These are phyloP conservation scores for Colletotrichum gloeosporioides DNA, from an alignment of 2,329 filamentous ascomycete genomes.

Conservation along the genomic window DNA sequence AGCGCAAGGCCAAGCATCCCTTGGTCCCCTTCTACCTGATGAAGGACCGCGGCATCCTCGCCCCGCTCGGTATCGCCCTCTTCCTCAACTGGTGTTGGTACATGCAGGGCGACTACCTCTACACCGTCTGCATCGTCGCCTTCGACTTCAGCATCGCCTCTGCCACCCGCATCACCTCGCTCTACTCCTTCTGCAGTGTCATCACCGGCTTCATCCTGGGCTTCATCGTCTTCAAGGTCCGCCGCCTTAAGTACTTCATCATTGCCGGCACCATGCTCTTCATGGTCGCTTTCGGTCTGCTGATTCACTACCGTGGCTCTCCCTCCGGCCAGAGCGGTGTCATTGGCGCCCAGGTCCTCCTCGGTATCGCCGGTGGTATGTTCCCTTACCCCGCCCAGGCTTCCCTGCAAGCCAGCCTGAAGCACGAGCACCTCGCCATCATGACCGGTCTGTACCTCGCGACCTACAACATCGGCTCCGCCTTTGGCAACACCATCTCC, in stretches of 20 bases:
- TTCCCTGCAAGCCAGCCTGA: slow-evolving; percentile 45
- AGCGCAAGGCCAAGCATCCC: slow-evolving; percentile 53
- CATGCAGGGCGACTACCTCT: slow-evolving; percentile 69
- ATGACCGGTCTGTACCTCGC: slow-evolving; percentile 69
- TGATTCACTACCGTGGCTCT: slow-evolving; percentile 68
- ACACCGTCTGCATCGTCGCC: slow-evolving; percentile 64
- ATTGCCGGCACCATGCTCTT: slow-evolving; percentile 64
- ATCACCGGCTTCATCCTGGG: slow-evolving; percentile 63
- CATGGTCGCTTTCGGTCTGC: slow-evolving; percentile 68
- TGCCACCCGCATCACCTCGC: slow-evolving; percentile 63
- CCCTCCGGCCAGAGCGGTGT: slow-evolving; percentile 57
- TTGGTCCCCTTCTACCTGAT: slow-evolving; percentile 66
- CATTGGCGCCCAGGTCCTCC: slow-evolving; percentile 66
- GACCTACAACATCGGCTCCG: slow-evolving; percentile 67
- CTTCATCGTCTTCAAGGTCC: slow-evolving; percentile 60
- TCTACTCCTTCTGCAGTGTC: slow-evolving; percentile 65
- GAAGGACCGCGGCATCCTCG: slow-evolving; percentile 70
- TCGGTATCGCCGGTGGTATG: slow-evolving; percentile 68
- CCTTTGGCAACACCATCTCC: slow-evolving; percentile 64
- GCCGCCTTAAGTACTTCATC: slow-evolving; percentile 69
- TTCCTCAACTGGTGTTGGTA: slow-evolving; percentile 65
- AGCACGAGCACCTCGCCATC: slow-evolving; percentile 63
- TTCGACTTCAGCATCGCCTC: slow-evolving; percentile 63
- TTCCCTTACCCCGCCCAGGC: slow-evolving; percentile 59
- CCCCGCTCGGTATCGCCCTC: slow-evolving; percentile 62